Evolutionary conservation across 345 rosid genomes (phyloP).

Genomic region (Pseudoturritis turrita): DNA sequence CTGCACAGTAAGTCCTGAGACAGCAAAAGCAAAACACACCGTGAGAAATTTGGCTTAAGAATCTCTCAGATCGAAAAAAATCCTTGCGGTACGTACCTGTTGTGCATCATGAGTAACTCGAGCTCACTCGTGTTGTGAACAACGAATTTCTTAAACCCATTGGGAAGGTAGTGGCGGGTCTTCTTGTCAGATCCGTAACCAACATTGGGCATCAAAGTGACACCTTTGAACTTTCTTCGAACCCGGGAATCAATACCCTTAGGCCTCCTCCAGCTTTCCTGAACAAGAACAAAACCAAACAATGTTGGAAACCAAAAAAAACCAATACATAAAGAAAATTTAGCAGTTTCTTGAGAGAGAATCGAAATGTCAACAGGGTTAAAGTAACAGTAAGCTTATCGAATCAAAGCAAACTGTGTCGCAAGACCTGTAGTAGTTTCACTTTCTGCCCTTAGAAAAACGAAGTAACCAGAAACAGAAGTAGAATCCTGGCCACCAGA

Average conservation of each 20-base stretch:
- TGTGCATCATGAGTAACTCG: slow-evolving; percentile 88
- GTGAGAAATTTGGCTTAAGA: neutral
- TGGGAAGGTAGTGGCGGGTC: slow-evolving; percentile 77
- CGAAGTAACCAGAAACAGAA: slow-evolving; percentile 62
- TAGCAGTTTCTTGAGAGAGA: neutral
- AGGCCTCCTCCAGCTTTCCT: slow-evolving; percentile 85
- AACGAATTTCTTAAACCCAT: slow-evolving; percentile 77
- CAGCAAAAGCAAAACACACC: neutral
- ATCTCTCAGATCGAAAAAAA: neutral
- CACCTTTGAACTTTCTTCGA: slow-evolving; percentile 80
- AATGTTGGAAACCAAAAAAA: neutral
- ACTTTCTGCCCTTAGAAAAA: slow-evolving; percentile 59
- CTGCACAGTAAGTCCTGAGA: slow-evolving; percentile 72
- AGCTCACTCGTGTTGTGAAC: slow-evolving; percentile 73
- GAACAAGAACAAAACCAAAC: neutral
- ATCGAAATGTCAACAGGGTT: slow-evolving; percentile 26
- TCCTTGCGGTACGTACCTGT: slow-evolving; percentile 40
- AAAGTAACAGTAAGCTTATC: slow-evolving; percentile 33
- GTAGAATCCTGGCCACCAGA: slow-evolving; percentile 58
- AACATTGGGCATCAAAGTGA: slow-evolving; percentile 75
- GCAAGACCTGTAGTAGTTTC: slow-evolving; percentile 54
- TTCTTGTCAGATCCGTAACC: slow-evolving; percentile 84
- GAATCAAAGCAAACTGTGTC: slow-evolving; percentile 27
- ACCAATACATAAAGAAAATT: neutral
- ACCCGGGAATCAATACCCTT: slow-evolving; percentile 88